Evolutionary conservation across 768 basidiomycete species (phyloP).

Genomic region (Kondoa subrosea): DNA sequence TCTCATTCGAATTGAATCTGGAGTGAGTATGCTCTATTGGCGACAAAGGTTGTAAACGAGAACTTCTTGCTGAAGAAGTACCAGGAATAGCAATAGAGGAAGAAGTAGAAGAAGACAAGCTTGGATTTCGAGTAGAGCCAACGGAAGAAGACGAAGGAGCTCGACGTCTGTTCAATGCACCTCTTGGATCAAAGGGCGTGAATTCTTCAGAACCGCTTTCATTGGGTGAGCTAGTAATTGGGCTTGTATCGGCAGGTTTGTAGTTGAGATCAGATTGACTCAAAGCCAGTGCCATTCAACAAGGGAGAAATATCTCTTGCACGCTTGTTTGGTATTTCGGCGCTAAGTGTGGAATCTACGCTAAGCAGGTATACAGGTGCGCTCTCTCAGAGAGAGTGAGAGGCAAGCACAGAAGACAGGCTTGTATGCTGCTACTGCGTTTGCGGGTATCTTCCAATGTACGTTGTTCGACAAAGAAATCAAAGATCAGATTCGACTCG

Average conservation of each 20-base stretch:
- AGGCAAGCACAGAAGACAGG: background rate
- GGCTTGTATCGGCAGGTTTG: too few species aligned
- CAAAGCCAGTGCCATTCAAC: too few species aligned
- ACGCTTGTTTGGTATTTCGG: background rate
- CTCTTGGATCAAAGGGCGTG: conserved; percentile 16
- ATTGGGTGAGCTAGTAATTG: conserved; percentile 11
- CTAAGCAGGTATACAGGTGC: background rate
- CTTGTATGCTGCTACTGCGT: background rate
- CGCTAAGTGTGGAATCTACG: background rate
- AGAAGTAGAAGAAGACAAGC: background rate
- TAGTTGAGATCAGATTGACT: too few species aligned
- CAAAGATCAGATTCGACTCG: background rate
- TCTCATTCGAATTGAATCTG: too few species aligned
- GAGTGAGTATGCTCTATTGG: too few species aligned
- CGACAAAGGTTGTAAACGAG: too few species aligned
- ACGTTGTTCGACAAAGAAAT: conserved; percentile 16
- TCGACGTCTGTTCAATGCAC: conserved; percentile 4
- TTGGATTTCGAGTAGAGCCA: background rate
- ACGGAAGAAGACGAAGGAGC: background rate
- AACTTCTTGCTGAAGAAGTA: too few species aligned
- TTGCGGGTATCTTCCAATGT: too few species aligned
- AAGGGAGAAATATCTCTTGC: too few species aligned
- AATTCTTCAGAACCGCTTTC: conserved; percentile 21
- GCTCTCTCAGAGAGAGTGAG: background rate
- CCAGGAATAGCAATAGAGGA: background rate